These are phyloP conservation scores for Pueraria montana DNA, from an alignment of 306 rosid genomes.

Conservation along the genomic window DNA sequence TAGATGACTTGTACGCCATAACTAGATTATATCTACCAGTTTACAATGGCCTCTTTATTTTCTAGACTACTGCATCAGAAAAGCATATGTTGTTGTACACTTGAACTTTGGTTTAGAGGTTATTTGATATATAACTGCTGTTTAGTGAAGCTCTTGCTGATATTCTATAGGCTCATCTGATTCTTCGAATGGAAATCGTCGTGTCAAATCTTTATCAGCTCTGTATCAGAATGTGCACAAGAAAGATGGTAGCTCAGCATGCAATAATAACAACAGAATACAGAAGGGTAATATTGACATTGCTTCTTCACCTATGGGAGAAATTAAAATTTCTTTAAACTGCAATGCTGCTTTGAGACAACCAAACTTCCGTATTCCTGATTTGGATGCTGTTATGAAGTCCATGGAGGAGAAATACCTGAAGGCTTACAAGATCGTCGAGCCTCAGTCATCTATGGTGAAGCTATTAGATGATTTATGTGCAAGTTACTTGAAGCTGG, in stretches of 20 bases:
- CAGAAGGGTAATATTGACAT: constrained; percentile 39
- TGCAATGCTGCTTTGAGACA: constrained; percentile 47
- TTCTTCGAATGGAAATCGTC: constrained; percentile 31
- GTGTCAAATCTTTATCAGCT: constrained; percentile 36
- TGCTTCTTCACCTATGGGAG: constrained; percentile 59
- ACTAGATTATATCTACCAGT: constrained; percentile 25
- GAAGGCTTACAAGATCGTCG: constrained; percentile 15
- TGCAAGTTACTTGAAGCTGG: constrained; percentile 52
- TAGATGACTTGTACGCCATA: constrained; percentile 1
- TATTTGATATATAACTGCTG: constrained; percentile 7
- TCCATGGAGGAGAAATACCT: constrained; percentile 57
- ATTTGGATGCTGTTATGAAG: constrained; percentile 50
- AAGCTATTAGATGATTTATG: constrained; percentile 56
- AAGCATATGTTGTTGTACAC: constrained; percentile 7
- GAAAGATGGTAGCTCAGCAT: constrained; percentile 28
- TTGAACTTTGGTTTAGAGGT: background rate
- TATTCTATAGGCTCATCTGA: constrained; percentile 40
- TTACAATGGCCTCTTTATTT: constrained; percentile 28
- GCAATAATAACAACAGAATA: constrained; percentile 16
- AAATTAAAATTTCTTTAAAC: constrained; percentile 56
- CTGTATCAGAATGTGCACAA: constrained; percentile 26
- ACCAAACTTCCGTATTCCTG: constrained; percentile 49
- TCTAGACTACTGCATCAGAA: background rate
- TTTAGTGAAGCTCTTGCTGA: constrained; percentile 21
- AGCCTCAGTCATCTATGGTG: constrained; percentile 51